Evolutionary conservation across 345 rosid species (phyloP), one percentile per base, ranked within the genome.

Genomic region (Eucalyptus polyanthemos): DNA sequence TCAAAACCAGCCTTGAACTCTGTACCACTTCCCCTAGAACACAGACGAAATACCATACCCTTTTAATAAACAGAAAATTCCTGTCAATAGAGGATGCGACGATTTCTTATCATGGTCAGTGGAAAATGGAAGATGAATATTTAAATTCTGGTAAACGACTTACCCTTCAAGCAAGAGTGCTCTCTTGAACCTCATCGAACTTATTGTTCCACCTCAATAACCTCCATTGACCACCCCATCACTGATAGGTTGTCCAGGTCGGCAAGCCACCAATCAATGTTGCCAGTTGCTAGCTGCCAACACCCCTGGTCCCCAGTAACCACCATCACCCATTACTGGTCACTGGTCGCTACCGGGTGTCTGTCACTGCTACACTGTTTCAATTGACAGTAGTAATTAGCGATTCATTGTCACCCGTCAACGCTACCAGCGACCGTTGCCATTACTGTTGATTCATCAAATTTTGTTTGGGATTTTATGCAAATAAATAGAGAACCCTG

Each of bases 1-100:
- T 50, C 47, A 96, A 90, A 14, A 97, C 98, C 8, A 95, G 89
- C 15, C 96, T 96, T 21, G 97, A 89, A 97, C 99, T 95, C 87
- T 95, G 97, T 10, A 97, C 98, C 24, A 96, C 97, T 87, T 90
- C 94, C 62, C 95, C 90, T 4, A 98, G 88, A 21, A 98, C 97
- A 17, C 97, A 97, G 3, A 97, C 97, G 24, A 98, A 96, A 90
- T 97, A 97, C 86, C 96, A 88, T 81, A 98, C 95, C 89, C 94
- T 89, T 60, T 97, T 97, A 3, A 98, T 86, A 34, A 97, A 49
- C 13, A 94, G 86, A 80, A 98, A 97, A 87, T 95, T 98, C 88
- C 97, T 92, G 88, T 97, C 98, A 17, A 97, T 94, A 47, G 95
- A 95, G 80, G 95, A 95, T 17, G 97, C 96, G 3, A 93, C 89